These are phyloP conservation scores for Cenchrus purpureus DNA, from an alignment of 176 grass and related monocot species.

Conservation along the genomic window DNA sequence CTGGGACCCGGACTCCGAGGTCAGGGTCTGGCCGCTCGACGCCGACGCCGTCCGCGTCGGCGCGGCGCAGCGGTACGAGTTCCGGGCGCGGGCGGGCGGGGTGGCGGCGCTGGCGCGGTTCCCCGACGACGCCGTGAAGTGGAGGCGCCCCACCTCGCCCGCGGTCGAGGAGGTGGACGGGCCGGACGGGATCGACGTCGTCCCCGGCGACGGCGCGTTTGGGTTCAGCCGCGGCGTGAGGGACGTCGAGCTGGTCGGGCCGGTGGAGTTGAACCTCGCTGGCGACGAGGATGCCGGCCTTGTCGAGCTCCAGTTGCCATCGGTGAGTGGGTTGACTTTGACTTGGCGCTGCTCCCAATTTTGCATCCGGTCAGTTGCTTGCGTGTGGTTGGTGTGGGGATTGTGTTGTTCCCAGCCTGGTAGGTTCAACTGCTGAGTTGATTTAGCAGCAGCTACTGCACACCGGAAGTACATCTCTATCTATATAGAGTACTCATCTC, in stretches of 20 bases:
- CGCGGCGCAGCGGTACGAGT: slow-evolving; percentile 64
- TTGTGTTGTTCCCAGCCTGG: not conserved
- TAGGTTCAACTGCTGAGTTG: not conserved
- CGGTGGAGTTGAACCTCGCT: slow-evolving; percentile 63
- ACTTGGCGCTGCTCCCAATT: slow-evolving; percentile 9
- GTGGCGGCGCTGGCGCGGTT: slow-evolving; percentile 31
- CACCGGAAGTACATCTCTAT: not conserved
- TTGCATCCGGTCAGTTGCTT: slow-evolving; percentile 34
- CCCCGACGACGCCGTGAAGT: slow-evolving; percentile 61
- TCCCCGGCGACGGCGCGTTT: slow-evolving; percentile 46
- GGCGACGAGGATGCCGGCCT: slow-evolving; percentile 39
- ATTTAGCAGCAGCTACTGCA: not conserved
- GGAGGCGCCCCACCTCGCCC: slow-evolving; percentile 40
- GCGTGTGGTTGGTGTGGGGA: not conserved
- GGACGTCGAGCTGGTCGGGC: slow-evolving; percentile 72
- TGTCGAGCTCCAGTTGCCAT: slow-evolving; percentile 67
- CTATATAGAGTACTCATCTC: too few species aligned
- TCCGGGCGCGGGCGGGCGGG: slow-evolving; percentile 57
- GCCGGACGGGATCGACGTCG: slow-evolving; percentile 66
- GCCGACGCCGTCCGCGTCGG: slow-evolving; percentile 45
- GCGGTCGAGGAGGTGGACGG: slow-evolving; percentile 62
- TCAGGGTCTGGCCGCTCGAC: slow-evolving; percentile 66
- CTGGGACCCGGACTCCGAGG: slow-evolving; percentile 68
- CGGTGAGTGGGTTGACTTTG: slow-evolving; percentile 69
- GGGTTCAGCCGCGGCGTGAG: slow-evolving; percentile 47